These are phyloP conservation scores for Liquidambar formosana DNA, from an alignment of 164 flowering plant genomes.

Conservation along the genomic window DNA sequence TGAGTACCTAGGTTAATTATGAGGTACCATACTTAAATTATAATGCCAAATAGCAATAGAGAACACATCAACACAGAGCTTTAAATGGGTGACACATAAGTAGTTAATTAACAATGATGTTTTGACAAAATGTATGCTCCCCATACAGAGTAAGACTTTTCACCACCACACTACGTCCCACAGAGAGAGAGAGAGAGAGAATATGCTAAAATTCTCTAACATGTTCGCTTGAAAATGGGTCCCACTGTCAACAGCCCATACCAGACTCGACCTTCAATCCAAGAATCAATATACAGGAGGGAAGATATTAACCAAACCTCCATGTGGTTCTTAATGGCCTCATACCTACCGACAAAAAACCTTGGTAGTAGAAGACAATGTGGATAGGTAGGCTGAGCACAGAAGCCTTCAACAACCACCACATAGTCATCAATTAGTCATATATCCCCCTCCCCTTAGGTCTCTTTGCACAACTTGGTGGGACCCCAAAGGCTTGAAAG, in stretches of 20 bases:
- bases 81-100: too few species aligned
- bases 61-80: too few species aligned
- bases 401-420: slow-evolving; percentile 27
- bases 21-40: too few species aligned
- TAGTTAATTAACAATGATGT: too few species aligned
- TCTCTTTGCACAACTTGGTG: neutral
- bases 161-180: too few species aligned
- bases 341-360: neutral
- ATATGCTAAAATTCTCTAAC: neutral
- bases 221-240: neutral
- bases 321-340: neutral
- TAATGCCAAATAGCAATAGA: too few species aligned
- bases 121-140: too few species aligned
- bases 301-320: neutral
- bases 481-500: neutral
- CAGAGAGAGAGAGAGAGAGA: neutral
- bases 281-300: too few species aligned
- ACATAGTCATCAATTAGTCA: slow-evolving; percentile 8
- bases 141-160: too few species aligned
- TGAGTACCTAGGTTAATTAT: too few species aligned
- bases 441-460: neutral
- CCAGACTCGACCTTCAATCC: neutral
- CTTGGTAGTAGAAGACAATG: slow-evolving; percentile 20
- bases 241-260: neutral
- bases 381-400: slow-evolving; percentile 13